A percentile compares a stretch with the other conserved stretches of the same genome.
Evolutionary conservation across 176 grass and related monocot genomes (phyloP).

Genomic region (Oryza officinalis): DNA sequence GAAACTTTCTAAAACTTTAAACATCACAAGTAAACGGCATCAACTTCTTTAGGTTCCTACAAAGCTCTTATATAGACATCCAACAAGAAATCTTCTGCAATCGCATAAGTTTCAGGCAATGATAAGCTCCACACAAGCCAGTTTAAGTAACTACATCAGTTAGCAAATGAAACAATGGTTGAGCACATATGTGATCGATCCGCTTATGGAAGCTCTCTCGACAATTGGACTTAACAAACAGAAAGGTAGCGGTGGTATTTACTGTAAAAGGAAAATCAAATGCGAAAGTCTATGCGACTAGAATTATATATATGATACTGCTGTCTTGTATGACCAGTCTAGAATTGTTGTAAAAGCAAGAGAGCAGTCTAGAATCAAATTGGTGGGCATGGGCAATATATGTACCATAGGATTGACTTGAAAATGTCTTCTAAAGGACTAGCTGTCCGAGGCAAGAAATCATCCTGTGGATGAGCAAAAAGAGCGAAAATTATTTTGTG

Average conservation of each 20-base stretch:
- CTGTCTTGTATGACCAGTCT: neutral
- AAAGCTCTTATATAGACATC: neutral
- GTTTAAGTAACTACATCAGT: neutral
- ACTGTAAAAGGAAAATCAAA: conserved; percentile 2
- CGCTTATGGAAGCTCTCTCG: neutral
- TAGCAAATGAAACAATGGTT: neutral
- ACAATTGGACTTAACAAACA: neutral
- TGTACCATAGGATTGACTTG: conserved; percentile 92
- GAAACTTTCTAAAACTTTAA: neutral
- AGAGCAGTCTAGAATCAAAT: no score
- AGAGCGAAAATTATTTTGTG: neutral
- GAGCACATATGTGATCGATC: neutral
- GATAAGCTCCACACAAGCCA: neutral
- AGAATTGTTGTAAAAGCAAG: conserved; percentile 1
- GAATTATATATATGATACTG: neutral
- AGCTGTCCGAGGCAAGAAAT: conserved; percentile 87
- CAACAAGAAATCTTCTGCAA: neutral
- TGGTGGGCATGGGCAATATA: conserved; percentile 22
- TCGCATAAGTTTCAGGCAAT: neutral
- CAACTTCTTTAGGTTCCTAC: neutral
- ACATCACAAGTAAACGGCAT: neutral
- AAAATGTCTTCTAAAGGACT: conserved; percentile 96
- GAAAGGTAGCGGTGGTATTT: neutral
- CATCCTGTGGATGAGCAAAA: conserved; percentile 65
- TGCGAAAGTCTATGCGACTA: neutral